Conservation (phyloP, 1,139 yeast species). For the Torulaspora pretoriensis region DNA sequence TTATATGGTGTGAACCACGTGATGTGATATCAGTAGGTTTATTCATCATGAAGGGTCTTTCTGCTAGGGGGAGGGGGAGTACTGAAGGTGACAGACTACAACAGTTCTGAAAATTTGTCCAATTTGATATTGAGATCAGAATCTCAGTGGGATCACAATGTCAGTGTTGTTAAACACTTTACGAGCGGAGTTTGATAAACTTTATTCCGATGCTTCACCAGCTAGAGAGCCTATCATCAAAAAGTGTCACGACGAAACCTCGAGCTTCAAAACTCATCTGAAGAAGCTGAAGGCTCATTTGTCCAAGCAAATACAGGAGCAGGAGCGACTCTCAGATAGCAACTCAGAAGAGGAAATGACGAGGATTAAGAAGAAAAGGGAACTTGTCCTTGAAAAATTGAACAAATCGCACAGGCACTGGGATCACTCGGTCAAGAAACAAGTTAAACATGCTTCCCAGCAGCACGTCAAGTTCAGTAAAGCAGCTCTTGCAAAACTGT, state of each 20-base stretch:
- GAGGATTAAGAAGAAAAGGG: conserved; percentile 25
- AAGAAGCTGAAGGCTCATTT: conserved; percentile 34
- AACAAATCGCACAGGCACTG: conserved; percentile 31
- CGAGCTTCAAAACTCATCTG: conserved; percentile 31
- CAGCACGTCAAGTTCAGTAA: conserved; percentile 37
- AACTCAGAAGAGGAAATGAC: conserved; percentile 8
- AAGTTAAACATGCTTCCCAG: conserved; percentile 29
- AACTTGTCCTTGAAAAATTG: conserved; percentile 29
- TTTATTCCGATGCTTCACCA: conserved; percentile 17
- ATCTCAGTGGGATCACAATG: conserved; percentile 8
- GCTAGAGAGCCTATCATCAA: conserved; percentile 18
- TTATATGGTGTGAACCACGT: background rate
- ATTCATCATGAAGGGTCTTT: too few species aligned
- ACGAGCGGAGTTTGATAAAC: conserved; percentile 21
- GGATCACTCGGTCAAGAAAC: conserved; percentile 32
- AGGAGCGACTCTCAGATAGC: conserved; percentile 11
- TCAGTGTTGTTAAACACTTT: conserved; percentile 20
- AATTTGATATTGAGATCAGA: background rate
- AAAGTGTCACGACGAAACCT: conserved; percentile 29
- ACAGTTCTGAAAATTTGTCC: background rate
- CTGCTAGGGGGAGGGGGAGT: too few species aligned
- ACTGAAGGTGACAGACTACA: too few species aligned
- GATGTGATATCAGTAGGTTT: background rate
- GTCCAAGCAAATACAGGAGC: conserved; percentile 30
- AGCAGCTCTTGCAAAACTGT: conserved; percentile 35